A percentile compares a stretch with the other conserved stretches of the same genome.
Conservation (phyloP, 2,329 filamentous ascomycete species). For the Arthrobotrys sinensis region DNA sequence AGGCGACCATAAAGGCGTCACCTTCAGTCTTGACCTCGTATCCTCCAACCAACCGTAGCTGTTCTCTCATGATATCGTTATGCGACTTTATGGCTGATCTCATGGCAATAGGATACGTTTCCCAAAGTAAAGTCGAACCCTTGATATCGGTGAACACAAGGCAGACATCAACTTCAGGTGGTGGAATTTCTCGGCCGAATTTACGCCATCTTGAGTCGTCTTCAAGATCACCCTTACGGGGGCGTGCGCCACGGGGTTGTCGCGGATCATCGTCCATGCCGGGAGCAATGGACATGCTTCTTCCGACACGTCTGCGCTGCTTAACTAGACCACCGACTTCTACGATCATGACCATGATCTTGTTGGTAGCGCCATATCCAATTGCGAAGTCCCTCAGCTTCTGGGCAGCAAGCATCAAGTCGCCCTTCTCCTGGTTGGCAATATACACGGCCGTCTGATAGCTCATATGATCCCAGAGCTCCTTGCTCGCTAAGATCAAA, state of each 20-base stretch:
- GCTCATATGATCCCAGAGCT: constrained; percentile 94
- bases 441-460: constrained; percentile 93
- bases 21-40: constrained; percentile 99
- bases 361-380: constrained; percentile 91
- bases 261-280: constrained; percentile 56
- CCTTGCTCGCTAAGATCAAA: constrained; percentile 88
- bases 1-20: constrained; percentile 99
- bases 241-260: constrained; percentile 73
- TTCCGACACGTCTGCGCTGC: constrained; percentile 80
- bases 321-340: constrained; percentile 92
- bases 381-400: constrained; percentile 95
- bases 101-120: constrained; percentile 95
- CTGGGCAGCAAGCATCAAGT: constrained; percentile 95
- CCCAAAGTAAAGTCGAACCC: constrained; percentile 96
- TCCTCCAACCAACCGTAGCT: constrained; percentile 91
- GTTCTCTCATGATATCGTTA: constrained; percentile 95
- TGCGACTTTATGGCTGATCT: constrained; percentile 96
- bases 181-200: constrained; percentile 89
- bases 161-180: constrained; percentile 89
- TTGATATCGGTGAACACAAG: constrained; percentile 99
- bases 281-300: constrained; percentile 88
- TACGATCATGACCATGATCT: constrained; percentile 99
- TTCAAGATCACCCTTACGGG: constrained; percentile 79
- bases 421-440: constrained; percentile 84
- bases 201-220: constrained; percentile 75